phyloP scores from a whole-genome alignment of 2,329 filamentous ascomycete species.

The Curvularia verruculosa region DNA sequence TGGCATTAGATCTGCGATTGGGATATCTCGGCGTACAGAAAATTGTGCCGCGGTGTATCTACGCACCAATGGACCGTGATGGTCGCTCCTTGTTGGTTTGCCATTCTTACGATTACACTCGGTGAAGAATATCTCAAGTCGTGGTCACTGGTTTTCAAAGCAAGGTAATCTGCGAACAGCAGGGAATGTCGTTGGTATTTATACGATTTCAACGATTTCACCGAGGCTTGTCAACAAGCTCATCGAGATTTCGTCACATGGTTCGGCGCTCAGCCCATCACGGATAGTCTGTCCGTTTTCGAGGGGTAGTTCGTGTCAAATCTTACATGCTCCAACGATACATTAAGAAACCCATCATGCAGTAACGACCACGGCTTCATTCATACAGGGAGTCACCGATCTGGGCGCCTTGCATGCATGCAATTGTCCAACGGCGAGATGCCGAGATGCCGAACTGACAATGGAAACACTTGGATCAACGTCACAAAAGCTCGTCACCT shows the following conservation, averaged over 20 bases:
- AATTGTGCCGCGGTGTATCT: not conserved
- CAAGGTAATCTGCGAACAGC: not conserved
- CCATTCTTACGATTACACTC: constrained; percentile 11
- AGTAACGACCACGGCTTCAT: not conserved
- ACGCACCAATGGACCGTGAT: constrained; percentile 47
- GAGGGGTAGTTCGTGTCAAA: constrained; percentile 10
- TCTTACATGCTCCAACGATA: constrained; percentile 1
- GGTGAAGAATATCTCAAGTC: not conserved
- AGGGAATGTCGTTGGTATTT: not conserved
- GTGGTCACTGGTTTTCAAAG: not conserved
- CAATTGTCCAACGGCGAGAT: not conserved
- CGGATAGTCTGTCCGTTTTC: constrained; percentile 7
- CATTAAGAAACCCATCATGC: not conserved
- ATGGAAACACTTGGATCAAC: not conserved
- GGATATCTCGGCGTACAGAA: not conserved
- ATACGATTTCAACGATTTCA: not conserved
- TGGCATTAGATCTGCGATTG: not conserved
- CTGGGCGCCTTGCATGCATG: not conserved
- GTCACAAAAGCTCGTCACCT: not conserved
- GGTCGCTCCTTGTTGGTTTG: constrained; percentile 42
- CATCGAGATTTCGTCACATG: constrained; percentile 13
- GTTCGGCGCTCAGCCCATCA: constrained; percentile 12
- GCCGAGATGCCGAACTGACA: not conserved
- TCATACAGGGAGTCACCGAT: not conserved
- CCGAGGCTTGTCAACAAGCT: constrained; percentile 13